Conservation (phyloP, 768 basidiomycete species). For the Rubroboletus pulcherrimus region DNA sequence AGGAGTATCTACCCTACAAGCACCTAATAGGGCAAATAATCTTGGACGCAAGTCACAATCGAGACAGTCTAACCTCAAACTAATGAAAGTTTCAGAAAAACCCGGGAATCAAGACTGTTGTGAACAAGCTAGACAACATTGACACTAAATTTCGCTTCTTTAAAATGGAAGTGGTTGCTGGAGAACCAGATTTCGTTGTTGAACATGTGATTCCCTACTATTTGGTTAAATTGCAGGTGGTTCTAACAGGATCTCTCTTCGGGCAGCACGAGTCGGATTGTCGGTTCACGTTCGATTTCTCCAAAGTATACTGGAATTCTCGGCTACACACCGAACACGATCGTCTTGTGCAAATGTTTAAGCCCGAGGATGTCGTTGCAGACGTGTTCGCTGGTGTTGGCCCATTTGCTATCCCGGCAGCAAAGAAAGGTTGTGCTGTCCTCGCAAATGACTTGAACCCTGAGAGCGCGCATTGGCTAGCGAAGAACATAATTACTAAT, state of each 20-base stretch:
- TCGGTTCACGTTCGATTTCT: slow-evolving; percentile 90
- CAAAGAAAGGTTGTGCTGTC: slow-evolving; percentile 85
- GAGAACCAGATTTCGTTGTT: slow-evolving; percentile 82
- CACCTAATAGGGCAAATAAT: slow-evolving; percentile 88
- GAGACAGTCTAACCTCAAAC: not conserved
- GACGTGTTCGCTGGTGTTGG: slow-evolving; percentile 98
- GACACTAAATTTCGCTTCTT: slow-evolving; percentile 88
- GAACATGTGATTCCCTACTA: slow-evolving; percentile 62
- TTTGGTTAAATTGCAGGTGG: not conserved
- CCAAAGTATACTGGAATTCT: slow-evolving; percentile 97
- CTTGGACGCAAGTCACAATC: slow-evolving; percentile 63
- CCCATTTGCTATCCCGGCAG: slow-evolving; percentile 92
- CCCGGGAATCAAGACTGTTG: slow-evolving; percentile 74
- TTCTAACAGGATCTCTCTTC: not conserved
- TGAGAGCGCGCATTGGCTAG: slow-evolving; percentile 72
- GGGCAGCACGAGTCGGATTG: slow-evolving; percentile 79
- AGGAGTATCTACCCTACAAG: slow-evolving; percentile 90
- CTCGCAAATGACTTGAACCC: slow-evolving; percentile 96
- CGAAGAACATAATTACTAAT: slow-evolving; percentile 70
- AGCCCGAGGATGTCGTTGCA: slow-evolving; percentile 73
- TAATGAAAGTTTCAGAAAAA: slow-evolving; percentile 67
- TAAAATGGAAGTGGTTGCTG: slow-evolving; percentile 94
- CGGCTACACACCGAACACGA: slow-evolving; percentile 89
- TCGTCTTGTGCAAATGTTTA: slow-evolving; percentile 72
- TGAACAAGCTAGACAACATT: slow-evolving; percentile 90